Conservation (phyloP, 1,284 basidiomycete genomes). For the Microbotryomycetes sp. region DNA sequence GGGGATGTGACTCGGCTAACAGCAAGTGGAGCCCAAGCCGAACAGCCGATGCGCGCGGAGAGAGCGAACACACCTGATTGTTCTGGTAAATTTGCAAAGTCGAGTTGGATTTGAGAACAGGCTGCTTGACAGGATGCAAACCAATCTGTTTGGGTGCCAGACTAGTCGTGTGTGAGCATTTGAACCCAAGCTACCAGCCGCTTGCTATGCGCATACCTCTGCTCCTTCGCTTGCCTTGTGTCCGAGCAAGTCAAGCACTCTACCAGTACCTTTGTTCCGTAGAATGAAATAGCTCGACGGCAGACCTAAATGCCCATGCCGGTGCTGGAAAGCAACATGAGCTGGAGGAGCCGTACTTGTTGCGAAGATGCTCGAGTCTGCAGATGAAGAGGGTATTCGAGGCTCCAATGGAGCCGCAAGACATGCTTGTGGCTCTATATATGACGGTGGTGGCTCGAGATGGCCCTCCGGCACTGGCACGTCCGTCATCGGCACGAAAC, state of each 20-base stretch:
- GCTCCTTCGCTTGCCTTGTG: constrained; percentile 18
- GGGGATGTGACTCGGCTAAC: constrained; percentile 9
- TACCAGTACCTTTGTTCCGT: constrained; percentile 15
- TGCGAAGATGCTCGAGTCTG: background rate
- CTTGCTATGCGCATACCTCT: background rate
- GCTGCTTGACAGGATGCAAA: constrained; percentile 28
- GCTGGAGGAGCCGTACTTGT: background rate
- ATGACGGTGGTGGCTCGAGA: background rate
- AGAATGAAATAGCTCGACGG: constrained; percentile 29
- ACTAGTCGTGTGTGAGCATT: too few relatives aligned
- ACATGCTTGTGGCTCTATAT: background rate
- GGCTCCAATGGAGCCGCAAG: background rate
- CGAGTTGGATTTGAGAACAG: constrained; percentile 1
- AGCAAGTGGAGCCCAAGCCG: background rate
- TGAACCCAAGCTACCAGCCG: background rate
- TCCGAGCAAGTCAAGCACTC: constrained; percentile 20
- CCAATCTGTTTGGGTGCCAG: too few relatives aligned
- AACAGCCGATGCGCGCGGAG: too few relatives aligned
- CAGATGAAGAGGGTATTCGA: background rate
- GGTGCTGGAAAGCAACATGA: constrained; percentile 14
- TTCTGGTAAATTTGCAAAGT: constrained; percentile 1
- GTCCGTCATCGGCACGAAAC: background rate
- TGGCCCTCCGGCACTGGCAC: background rate
- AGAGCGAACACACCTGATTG: background rate
- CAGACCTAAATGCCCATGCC: constrained; percentile 3